phyloP scores from a whole-genome alignment of 768 basidiomycete species.

The Cystobasidium ongulense region DNA sequence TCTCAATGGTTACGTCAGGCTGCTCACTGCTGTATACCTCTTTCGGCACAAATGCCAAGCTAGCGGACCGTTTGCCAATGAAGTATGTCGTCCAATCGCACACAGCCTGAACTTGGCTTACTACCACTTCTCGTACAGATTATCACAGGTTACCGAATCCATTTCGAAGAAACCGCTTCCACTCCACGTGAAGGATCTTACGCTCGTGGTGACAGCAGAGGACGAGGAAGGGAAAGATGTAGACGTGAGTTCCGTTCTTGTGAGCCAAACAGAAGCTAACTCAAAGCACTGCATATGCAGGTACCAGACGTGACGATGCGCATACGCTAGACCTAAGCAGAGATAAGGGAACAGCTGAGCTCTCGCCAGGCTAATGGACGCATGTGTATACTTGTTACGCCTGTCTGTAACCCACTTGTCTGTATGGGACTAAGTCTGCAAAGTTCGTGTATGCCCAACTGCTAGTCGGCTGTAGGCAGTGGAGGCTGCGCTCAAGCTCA shows the following conservation, averaged over 20 bases:
- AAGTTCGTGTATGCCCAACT: no score
- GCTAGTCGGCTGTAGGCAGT: no score
- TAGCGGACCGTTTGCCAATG: slow-evolving; percentile 38
- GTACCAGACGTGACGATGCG: slow-evolving; percentile 17
- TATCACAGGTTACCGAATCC: slow-evolving; percentile 80
- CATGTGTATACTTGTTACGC: no score
- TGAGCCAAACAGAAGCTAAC: no score
- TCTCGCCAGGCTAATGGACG: no score
- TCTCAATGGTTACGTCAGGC: slow-evolving; percentile 74
- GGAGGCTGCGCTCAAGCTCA: no score
- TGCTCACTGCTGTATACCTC: slow-evolving; percentile 98
- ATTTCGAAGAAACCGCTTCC: slow-evolving; percentile 92
- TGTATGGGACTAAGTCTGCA: no score
- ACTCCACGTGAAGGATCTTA: slow-evolving; percentile 69
- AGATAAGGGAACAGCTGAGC: no score
- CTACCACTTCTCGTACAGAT: slow-evolving; percentile 52
- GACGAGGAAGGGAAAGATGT: slow-evolving; percentile 92
- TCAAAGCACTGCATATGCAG: background rate
- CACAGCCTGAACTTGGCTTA: background rate
- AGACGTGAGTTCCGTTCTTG: slow-evolving; percentile 53
- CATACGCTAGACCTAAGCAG: background rate
- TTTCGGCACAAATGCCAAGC: slow-evolving; percentile 84
- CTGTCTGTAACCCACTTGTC: no score
- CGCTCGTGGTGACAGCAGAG: slow-evolving; percentile 88
- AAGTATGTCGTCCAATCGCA: slow-evolving; percentile 49